These are phyloP conservation scores for Beauveria medogensis DNA, from an alignment of 2,329 filamentous ascomycete species.

Conservation along the genomic window DNA sequence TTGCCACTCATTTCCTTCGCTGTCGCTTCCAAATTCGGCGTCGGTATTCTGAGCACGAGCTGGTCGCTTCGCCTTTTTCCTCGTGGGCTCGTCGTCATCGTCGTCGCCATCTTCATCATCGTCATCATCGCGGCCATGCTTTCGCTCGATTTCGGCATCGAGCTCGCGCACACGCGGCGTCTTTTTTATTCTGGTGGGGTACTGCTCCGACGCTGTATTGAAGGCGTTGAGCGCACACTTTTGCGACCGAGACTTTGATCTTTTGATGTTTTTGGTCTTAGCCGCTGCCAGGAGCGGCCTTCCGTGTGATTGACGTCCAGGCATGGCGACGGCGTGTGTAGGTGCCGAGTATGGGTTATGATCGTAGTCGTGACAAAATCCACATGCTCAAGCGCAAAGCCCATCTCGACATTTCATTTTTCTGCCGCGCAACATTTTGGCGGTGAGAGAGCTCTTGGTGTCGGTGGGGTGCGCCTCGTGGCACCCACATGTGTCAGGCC, in stretches of 20 bases:
- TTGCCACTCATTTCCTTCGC: constrained; percentile 78
- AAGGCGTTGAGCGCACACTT: constrained; percentile 50
- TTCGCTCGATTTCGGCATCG: constrained; percentile 38
- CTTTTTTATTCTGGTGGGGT: constrained; percentile 38
- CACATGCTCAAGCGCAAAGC: background rate
- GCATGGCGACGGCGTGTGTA: constrained; percentile 31
- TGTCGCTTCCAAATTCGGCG: constrained; percentile 71
- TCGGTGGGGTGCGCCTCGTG: constrained; percentile 19
- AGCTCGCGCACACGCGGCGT: constrained; percentile 44
- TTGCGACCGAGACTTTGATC: constrained; percentile 40
- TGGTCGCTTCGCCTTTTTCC: constrained; percentile 35
- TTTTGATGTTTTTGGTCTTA: constrained; percentile 29
- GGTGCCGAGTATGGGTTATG: background rate
- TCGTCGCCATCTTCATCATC: constrained; percentile 47
- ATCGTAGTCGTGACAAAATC: background rate
- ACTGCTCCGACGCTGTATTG: constrained; percentile 46
- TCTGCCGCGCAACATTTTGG: constrained; percentile 25
- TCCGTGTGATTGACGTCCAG: constrained; percentile 52
- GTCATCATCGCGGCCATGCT: constrained; percentile 36
- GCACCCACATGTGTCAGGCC: constrained; percentile 12
- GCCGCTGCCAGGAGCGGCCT: constrained; percentile 37
- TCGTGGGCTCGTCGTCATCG: constrained; percentile 44
- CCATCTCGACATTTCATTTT: constrained; percentile 15
- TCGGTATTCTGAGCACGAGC: constrained; percentile 41
- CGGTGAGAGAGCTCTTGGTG: constrained; percentile 20